phyloP scores from a whole-genome alignment of 371 early-diverging fungal species.

The Nematocida displodere region DNA sequence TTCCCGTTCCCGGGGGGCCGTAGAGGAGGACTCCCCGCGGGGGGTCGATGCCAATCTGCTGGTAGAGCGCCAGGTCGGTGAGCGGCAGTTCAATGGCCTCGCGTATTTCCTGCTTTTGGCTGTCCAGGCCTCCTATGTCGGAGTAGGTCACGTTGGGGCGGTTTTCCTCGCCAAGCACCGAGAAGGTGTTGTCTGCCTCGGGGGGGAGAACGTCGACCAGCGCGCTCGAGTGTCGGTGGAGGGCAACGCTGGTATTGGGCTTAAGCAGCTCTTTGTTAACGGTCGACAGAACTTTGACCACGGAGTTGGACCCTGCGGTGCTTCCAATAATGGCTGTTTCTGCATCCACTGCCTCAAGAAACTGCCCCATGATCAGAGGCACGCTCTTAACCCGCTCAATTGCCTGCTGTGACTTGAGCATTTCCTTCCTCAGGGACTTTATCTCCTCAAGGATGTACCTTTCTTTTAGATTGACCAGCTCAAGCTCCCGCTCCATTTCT shows the following conservation, averaged over 20 bases:
- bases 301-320: slow-evolving; percentile 85
- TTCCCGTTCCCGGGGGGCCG: slow-evolving; percentile 98
- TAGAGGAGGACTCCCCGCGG: slow-evolving; percentile 86
- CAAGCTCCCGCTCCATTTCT: slow-evolving; percentile 73
- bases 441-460: slow-evolving; percentile 96
- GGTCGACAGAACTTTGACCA: slow-evolving; percentile 89
- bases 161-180: slow-evolving; percentile 62
- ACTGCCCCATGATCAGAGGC: slow-evolving; percentile 96
- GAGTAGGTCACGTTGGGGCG: slow-evolving; percentile 76
- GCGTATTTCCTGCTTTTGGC: slow-evolving; percentile 85
- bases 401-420: slow-evolving; percentile 80
- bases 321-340: slow-evolving; percentile 92
- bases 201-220: slow-evolving; percentile 69
- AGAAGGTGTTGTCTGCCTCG: slow-evolving; percentile 66
- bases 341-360: slow-evolving; percentile 92
- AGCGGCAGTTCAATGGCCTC: slow-evolving; percentile 95
- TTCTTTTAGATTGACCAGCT: slow-evolving; percentile 88
- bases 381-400: slow-evolving; percentile 96
- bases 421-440: slow-evolving; percentile 86
- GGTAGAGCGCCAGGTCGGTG: slow-evolving; percentile 87
- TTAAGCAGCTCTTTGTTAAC: slow-evolving; percentile 93
- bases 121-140: slow-evolving; percentile 93
- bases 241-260: slow-evolving; percentile 87
- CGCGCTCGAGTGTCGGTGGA: slow-evolving; percentile 95
- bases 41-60: slow-evolving; percentile 86